Percentiles rank a stretch among this genome's conserved stretches.
Conservation (phyloP, 495 filamentous ascomycete species). For the Aspergillus asperescens region DNA sequence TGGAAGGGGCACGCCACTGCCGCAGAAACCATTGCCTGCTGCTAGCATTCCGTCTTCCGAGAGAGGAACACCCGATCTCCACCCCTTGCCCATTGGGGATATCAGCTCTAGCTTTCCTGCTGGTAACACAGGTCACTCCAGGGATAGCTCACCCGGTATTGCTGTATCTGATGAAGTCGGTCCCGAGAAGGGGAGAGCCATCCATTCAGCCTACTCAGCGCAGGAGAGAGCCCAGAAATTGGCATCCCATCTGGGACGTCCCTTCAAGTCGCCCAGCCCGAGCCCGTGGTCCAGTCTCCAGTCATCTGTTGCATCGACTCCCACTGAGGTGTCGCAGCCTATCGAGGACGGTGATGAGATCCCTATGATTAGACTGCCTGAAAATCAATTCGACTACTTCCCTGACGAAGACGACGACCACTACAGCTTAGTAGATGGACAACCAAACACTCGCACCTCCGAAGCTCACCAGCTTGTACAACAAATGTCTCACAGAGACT, state of each 20-base stretch:
- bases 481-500: constrained; percentile 39
- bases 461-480: constrained; percentile 33
- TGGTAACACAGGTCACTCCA: constrained; percentile 28
- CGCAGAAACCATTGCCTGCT: constrained; percentile 34
- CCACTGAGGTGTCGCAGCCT: constrained; percentile 26
- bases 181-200: constrained; percentile 36
- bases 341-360: constrained; percentile 37
- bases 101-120: constrained; percentile 28
- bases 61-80: constrained; percentile 23
- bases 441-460: constrained; percentile 26
- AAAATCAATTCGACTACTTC: constrained; percentile 34
- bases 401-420: constrained; percentile 32
- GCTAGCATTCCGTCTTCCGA: constrained; percentile 40
- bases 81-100: constrained; percentile 26
- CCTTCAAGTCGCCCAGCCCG: constrained; percentile 30
- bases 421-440: constrained; percentile 26
- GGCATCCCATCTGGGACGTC: constrained; percentile 32
- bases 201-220: constrained; percentile 33
- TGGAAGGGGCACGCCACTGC: constrained; percentile 30
- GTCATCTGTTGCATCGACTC: constrained; percentile 30
- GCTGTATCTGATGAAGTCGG: constrained; percentile 32
- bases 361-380: constrained; percentile 34
- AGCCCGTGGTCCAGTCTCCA: constrained; percentile 26
- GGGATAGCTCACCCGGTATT: constrained; percentile 24
- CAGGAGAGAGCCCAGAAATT: constrained; percentile 32